Conservation (phyloP, 345 rosid species). For the Ceriops tagal region DNA sequence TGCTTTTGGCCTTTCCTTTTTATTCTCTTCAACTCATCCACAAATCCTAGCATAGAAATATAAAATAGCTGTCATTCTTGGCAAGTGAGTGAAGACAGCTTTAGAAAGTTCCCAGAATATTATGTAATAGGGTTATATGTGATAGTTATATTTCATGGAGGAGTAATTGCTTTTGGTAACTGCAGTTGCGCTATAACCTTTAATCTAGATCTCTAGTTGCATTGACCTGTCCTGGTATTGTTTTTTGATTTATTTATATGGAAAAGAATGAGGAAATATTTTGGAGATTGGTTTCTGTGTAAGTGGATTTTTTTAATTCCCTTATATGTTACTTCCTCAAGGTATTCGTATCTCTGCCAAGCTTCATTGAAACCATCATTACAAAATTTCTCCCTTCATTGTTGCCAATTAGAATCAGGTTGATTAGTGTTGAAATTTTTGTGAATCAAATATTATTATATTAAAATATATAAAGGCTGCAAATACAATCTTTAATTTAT, state of each 20-base stretch:
- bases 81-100: background rate
- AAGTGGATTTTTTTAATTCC: too few species aligned
- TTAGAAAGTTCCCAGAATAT: slow-evolving; percentile 3
- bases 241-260: slow-evolving; percentile 4
- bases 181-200: too few species aligned
- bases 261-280: slow-evolving; percentile 5
- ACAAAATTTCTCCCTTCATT: too few species aligned
- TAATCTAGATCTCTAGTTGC: slow-evolving; percentile 2
- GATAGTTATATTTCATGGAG: background rate
- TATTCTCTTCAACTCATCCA: slow-evolving; percentile 15
- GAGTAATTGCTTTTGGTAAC: too few species aligned
- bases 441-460: too few species aligned
- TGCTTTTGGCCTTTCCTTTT: slow-evolving; percentile 24
- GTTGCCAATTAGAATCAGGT: too few species aligned
- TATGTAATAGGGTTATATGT: slow-evolving; percentile 6
- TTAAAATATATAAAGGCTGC: too few species aligned
- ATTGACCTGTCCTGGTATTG: background rate
- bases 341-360: too few species aligned
- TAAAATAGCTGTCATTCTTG: slow-evolving; percentile 9
- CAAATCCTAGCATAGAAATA: slow-evolving; percentile 12
- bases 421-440: too few species aligned
- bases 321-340: too few species aligned
- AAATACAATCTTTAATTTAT: too few species aligned
- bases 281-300: background rate
- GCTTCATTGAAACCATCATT: too few species aligned